Evolutionary conservation across 257 asterid genomes (phyloP), one percentile per base, ranked within the genome.

Genomic region (Capsicum baccatum): DNA sequence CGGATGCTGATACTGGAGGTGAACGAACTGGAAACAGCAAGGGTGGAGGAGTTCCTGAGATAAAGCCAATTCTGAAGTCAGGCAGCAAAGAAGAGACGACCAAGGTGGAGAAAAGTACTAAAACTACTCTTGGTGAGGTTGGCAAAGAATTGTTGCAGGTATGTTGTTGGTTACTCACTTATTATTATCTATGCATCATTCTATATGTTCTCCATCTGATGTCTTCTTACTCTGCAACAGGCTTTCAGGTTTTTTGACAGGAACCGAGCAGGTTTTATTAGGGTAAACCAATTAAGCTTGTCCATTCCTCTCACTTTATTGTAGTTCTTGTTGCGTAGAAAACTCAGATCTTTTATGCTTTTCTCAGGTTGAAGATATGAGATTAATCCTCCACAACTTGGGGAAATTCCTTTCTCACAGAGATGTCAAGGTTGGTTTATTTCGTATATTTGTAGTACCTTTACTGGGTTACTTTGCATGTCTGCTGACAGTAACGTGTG

Each of bases 231-330:
- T 83, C 83, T 79, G 78, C 62, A 67, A 85, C 93, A 95, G 98
- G 99, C 99, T 85, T 96, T 96, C 92, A 94, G 98, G 89, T 96
- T 96, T 86, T 96, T 96, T 86, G 99, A 96, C 67, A 93, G 98
- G 47, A 96, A 93, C 84, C 96, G 98, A 59, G 94, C 87, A 79
- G 99, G 99, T 83, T 90, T 92, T 87, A 67, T 96, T 56, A 93
- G 96, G 94, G 99, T 94, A 87, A 91, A 21, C 60, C 33, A 47
- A 54, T 50, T 54, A 52, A 63, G 85, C 37, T 48, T 83, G 54
- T 63, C 54, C 59, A 52, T 54, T 17, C 67, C 0, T 44, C n/a
- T 19, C 74, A 14, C 5, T 60, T 62, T 13, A n/a, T 37, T 37
- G 42, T 37, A 37, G 42, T 37, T 11, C 21, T 54, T 16, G 71